These are phyloP conservation scores for Mycena venus DNA, from an alignment of 768 basidiomycete species.

Conservation along the genomic window DNA sequence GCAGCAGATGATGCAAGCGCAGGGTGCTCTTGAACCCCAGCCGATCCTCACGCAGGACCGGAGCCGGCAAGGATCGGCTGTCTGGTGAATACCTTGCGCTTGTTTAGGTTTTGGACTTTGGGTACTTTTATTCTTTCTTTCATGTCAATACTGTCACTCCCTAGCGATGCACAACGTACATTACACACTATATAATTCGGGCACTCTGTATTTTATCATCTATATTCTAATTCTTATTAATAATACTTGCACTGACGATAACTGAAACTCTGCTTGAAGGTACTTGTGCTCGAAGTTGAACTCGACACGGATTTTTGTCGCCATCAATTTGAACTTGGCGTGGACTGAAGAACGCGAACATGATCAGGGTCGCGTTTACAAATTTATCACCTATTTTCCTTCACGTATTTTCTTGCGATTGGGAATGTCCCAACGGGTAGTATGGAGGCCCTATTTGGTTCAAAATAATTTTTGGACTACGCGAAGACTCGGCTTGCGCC, in stretches of 20 bases:
- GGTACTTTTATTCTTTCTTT: conserved; percentile 21
- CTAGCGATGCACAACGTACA: conserved; percentile 22
- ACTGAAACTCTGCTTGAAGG: not conserved
- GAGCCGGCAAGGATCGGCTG: conserved; percentile 32
- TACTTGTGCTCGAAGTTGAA: too few relatives aligned
- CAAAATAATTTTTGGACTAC: conserved; percentile 21
- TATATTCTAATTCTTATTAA: conserved; percentile 31
- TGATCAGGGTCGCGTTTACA: not conserved
- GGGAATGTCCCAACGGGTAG: not conserved
- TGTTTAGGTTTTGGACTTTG: conserved; percentile 24
- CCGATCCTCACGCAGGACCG: conserved; percentile 31
- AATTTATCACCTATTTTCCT: not conserved
- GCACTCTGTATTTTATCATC: conserved; percentile 20
- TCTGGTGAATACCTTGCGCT: conserved; percentile 28
- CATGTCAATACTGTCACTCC: conserved; percentile 26
- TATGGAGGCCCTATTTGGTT: not conserved
- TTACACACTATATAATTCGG: conserved; percentile 12
- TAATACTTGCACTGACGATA: conserved; percentile 23
- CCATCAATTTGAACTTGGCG: not conserved
- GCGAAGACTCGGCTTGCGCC: conserved; percentile 29
- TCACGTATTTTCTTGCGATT: not conserved
- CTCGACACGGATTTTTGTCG: too few relatives aligned
- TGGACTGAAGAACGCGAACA: not conserved
- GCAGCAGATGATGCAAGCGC: conserved; percentile 38
- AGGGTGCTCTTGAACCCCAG: conserved; percentile 29